A percentile compares a stretch with the other conserved stretches of the same genome.
phyloP scores from a whole-genome alignment of 2,329 filamentous ascomycete species.

The Cyanodermella asteris region DNA sequence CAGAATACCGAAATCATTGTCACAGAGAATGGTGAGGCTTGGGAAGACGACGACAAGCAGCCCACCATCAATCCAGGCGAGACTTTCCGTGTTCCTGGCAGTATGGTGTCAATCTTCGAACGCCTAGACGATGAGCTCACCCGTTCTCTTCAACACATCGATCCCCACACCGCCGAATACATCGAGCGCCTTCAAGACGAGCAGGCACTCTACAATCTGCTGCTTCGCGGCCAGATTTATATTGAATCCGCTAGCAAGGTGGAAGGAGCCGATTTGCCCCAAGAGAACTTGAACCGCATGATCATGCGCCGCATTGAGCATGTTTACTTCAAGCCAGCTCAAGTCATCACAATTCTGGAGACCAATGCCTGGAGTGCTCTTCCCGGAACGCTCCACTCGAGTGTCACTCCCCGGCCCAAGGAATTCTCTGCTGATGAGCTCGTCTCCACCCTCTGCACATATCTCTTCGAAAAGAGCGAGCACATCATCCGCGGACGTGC shows the following conservation, averaged over 20 bases:
- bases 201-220: conserved; percentile 71
- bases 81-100: conserved; percentile 78
- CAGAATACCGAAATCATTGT: conserved; percentile 62
- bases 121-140: conserved; percentile 92
- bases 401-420: conserved; percentile 53
- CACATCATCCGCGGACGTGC: conserved; percentile 89
- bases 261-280: conserved; percentile 46
- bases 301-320: conserved; percentile 90
- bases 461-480: conserved; percentile 84
- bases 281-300: conserved; percentile 79
- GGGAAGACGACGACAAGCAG: conserved; percentile 95
- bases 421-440: conserved; percentile 49
- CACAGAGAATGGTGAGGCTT: conserved; percentile 82
- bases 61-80: conserved; percentile 52
- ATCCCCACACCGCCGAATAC: conserved; percentile 96
- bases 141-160: conserved; percentile 88
- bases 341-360: conserved; percentile 34
- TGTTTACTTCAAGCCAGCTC: conserved; percentile 68
- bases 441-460: conserved; percentile 75
- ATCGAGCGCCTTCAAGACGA: conserved; percentile 90
- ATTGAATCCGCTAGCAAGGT: conserved; percentile 60
- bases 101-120: conserved; percentile 84
- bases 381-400: conserved; percentile 46
- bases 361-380: conserved; percentile 81
- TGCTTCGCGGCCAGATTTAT: conserved; percentile 75